Percentiles rank a stretch among this genome's conserved stretches.
These are phyloP conservation scores for Penicillium mononematosum DNA, from an alignment of 495 filamentous ascomycete genomes.

Conservation along the genomic window DNA sequence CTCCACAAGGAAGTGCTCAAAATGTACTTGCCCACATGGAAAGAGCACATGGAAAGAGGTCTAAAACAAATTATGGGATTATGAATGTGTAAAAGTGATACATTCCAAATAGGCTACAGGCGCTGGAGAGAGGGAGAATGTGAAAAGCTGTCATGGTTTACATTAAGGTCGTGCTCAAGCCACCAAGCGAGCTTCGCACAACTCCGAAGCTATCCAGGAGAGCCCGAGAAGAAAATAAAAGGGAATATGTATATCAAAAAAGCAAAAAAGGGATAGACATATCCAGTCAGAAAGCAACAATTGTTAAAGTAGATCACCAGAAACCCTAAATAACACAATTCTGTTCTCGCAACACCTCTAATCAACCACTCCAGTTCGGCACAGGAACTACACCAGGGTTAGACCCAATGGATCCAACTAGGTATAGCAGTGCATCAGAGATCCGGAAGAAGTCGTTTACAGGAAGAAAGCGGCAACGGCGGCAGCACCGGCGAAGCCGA, in stretches of 20 bases:
- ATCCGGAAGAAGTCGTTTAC: constrained; percentile 41
- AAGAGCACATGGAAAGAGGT: too few relatives aligned
- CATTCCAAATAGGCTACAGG: constrained; percentile 31
- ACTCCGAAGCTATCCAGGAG: constrained; percentile 44
- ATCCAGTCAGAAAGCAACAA: constrained; percentile 33
- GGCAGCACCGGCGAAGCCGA: constrained; percentile 49
- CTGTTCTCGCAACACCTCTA: constrained; percentile 14
- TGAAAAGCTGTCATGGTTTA: constrained; percentile 49
- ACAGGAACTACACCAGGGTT: background rate
- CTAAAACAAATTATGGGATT: constrained; percentile 18
- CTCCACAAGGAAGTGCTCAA: background rate
- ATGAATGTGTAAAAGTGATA: constrained; percentile 20
- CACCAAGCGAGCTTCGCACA: constrained; percentile 44
- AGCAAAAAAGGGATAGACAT: constrained; percentile 30
- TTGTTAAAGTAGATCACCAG: constrained; percentile 31
- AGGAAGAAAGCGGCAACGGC: constrained; percentile 54
- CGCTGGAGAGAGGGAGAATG: constrained; percentile 29
- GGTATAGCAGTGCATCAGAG: constrained; percentile 23
- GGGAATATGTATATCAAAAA: constrained; percentile 32
- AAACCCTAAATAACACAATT: constrained; percentile 34
- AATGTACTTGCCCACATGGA: background rate
- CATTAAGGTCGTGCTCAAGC: constrained; percentile 49
- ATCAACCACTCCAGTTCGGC: constrained; percentile 4
- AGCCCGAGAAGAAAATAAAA: constrained; percentile 33
- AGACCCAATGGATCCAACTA: constrained; percentile 13